phyloP scores from a whole-genome alignment of 1,284 basidiomycete species.

The Apiotrichum siamense region DNA sequence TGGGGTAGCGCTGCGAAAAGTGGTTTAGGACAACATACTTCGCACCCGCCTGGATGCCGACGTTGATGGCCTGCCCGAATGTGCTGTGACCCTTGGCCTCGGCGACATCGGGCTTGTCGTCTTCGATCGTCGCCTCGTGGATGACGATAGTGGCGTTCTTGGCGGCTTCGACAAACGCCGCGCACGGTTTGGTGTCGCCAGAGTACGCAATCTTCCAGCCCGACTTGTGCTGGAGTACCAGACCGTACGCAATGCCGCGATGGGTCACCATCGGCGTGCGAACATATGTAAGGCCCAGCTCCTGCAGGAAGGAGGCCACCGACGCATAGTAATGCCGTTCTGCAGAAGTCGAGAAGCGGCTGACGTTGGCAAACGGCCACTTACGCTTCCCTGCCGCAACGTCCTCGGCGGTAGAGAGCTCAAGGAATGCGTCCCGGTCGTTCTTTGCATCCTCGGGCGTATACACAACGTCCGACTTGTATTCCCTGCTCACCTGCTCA shows the following conservation, averaged over 20 bases:
- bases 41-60: slow-evolving; percentile 75
- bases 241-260: slow-evolving; percentile 62
- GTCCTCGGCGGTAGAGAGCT: slow-evolving; percentile 6
- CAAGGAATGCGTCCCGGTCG: background rate
- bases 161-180: slow-evolving; percentile 63
- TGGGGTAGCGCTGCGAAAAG: slow-evolving; percentile 91
- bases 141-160: slow-evolving; percentile 72
- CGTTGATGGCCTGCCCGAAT: slow-evolving; percentile 74
- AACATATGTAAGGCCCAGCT: slow-evolving; percentile 47
- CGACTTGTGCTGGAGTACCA: slow-evolving; percentile 60
- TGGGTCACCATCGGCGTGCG: slow-evolving; percentile 67
- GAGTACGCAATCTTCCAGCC: slow-evolving; percentile 83
- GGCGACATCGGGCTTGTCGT: slow-evolving; percentile 67
- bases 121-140: slow-evolving; percentile 87
- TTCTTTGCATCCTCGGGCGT: background rate
- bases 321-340: background rate
- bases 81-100: slow-evolving; percentile 78
- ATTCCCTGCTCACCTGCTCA: background rate
- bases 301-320: no score
- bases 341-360: no score
- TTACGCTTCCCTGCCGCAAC: slow-evolving; percentile 13
- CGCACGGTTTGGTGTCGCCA: slow-evolving; percentile 78
- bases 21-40: slow-evolving; percentile 81
- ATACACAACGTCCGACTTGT: background rate
- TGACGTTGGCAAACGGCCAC: slow-evolving; percentile 20